Conservation (phyloP, 2,329 filamentous ascomycete genomes). For the Rugonectria rugulosa region DNA sequence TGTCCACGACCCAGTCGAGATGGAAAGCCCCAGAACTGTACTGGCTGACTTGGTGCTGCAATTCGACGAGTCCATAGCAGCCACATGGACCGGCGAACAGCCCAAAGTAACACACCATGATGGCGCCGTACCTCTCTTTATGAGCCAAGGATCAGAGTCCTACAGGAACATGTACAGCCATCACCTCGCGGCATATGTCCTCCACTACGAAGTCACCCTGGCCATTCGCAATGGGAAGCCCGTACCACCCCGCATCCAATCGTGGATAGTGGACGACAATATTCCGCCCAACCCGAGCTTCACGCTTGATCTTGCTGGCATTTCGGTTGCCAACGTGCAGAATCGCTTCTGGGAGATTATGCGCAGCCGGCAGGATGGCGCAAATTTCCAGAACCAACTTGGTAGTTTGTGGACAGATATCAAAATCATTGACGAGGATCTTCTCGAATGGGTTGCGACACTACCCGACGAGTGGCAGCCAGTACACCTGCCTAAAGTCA, state of each 20-base stretch:
- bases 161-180: background rate
- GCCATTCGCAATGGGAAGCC: background rate
- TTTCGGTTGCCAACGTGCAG: conserved; percentile 12
- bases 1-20: conserved; percentile 5
- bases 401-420: conserved; percentile 2
- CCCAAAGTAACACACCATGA: conserved; percentile 12
- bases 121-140: conserved; percentile 14
- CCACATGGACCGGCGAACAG: background rate
- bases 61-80: conserved; percentile 20
- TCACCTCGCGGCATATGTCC: background rate
- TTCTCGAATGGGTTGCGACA: conserved; percentile 8
- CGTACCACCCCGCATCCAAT: conserved; percentile 4
- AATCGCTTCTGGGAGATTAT: conserved; percentile 5
- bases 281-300: conserved; percentile 9
- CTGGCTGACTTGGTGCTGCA: conserved; percentile 17
- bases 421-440: background rate
- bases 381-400: background rate
- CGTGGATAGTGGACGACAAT: conserved; percentile 3
- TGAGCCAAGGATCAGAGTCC: conserved; percentile 1
- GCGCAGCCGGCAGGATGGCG: background rate
- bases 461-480: conserved; percentile 15
- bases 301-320: conserved; percentile 14
- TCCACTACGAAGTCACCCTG: conserved; percentile 10
- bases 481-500: background rate
- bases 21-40: conserved; percentile 8